Conservation (phyloP, 2,329 filamentous ascomycete species). For the Colletotrichum sp. region DNA sequence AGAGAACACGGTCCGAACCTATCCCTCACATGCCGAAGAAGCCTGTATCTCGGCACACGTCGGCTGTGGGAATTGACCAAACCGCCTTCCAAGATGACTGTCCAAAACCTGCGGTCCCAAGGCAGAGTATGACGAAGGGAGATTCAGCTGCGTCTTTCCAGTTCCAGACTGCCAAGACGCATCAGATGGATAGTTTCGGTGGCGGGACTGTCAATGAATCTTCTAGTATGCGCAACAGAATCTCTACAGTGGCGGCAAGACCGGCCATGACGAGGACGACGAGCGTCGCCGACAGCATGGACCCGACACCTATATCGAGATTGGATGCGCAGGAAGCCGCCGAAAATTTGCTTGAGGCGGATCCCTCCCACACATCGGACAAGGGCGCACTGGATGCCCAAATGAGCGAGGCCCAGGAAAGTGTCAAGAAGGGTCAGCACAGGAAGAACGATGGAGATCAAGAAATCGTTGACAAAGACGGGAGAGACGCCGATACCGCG, state of each 20-base stretch:
- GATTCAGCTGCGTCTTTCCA: conserved; percentile 34
- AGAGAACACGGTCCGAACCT: conserved; percentile 15
- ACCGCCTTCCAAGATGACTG: conserved; percentile 41
- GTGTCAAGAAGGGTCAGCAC: neutral
- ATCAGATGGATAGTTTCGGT: conserved; percentile 32
- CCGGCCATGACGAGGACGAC: neutral
- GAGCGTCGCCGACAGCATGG: conserved; percentile 17
- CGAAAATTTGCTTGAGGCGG: neutral
- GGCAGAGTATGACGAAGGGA: neutral
- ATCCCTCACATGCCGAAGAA: neutral
- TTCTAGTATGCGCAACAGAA: conserved; percentile 46
- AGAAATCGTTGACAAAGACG: neutral
- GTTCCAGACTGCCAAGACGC: conserved; percentile 47
- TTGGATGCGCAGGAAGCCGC: neutral
- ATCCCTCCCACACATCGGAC: neutral
- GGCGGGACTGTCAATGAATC: conserved; percentile 40
- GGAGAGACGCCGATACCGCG: neutral
- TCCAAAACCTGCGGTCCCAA: neutral
- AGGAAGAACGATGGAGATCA: neutral
- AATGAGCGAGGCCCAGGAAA: neutral
- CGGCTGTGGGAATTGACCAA: conserved; percentile 34
- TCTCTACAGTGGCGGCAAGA: conserved; percentile 29
- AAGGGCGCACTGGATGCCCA: neutral
- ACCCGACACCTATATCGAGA: neutral
- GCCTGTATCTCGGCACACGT: conserved; percentile 26